A percentile compares a stretch with the other conserved stretches of the same genome.
phyloP scores from a whole-genome alignment of 306 rosid species.

The Vachellia pachyceras region DNA sequence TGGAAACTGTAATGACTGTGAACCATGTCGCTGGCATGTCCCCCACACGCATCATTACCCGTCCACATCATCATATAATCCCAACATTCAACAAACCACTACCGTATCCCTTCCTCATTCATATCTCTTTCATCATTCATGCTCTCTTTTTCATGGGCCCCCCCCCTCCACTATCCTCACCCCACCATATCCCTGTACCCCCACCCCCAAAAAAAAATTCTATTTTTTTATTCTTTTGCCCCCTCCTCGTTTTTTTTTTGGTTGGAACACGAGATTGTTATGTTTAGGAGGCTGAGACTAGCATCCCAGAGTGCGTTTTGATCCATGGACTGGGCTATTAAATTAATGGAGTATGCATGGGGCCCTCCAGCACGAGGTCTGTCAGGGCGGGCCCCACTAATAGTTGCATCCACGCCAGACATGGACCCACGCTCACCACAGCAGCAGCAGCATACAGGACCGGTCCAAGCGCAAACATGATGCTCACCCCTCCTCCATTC shows the following conservation, averaged over 20 bases:
- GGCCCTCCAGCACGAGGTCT: constrained; percentile 2
- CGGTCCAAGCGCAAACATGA: not conserved
- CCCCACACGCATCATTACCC: constrained; percentile 54
- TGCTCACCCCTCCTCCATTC: not conserved
- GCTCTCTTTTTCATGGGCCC: constrained; percentile 5
- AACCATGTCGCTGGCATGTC: constrained; percentile 49
- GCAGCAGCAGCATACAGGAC: not conserved
- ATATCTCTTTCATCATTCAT: not conserved
- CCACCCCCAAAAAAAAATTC: too few species aligned
- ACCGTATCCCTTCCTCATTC: not conserved
- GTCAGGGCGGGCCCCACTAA: constrained; percentile 42
- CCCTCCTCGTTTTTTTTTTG: too few species aligned
- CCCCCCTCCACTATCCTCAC: too few species aligned
- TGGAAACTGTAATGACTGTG: constrained; percentile 41
- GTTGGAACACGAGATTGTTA: constrained; percentile 53
- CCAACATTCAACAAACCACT: constrained; percentile 60
- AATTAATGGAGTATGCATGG: constrained; percentile 3
- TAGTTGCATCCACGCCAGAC: constrained; percentile 64
- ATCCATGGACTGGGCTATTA: not conserved
- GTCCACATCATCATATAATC: constrained; percentile 58
- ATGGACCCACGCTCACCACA: constrained; percentile 44
- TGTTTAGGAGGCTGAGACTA: constrained; percentile 40
- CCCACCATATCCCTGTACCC: too few species aligned
- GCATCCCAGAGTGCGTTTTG: not conserved
- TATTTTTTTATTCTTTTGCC: too few species aligned